These are phyloP conservation scores for Noccaea caerulescens DNA, from an alignment of 345 rosid species.

Conservation along the genomic window DNA sequence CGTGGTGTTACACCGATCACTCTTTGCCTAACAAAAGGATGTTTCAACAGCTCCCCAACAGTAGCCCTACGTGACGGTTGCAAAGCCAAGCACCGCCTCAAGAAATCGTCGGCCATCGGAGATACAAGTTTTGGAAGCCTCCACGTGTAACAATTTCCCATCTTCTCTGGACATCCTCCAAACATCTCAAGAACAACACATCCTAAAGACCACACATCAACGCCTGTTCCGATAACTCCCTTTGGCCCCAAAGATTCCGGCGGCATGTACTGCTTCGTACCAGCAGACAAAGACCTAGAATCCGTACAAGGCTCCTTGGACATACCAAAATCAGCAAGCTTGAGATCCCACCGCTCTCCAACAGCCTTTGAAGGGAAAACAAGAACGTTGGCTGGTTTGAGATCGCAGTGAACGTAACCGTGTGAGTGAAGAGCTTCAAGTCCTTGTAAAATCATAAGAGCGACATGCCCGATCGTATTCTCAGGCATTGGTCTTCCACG, in stretches of 20 bases:
- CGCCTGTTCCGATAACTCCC: not conserved
- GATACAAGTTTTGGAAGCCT: not conserved
- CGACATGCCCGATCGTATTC: not conserved
- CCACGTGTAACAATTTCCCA: conserved; percentile 4
- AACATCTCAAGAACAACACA: conserved; percentile 32
- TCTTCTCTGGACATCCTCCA: conserved; percentile 8
- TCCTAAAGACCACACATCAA: conserved; percentile 36
- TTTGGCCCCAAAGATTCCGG: not conserved
- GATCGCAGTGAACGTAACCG: conserved; percentile 24
- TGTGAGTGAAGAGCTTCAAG: conserved; percentile 21
- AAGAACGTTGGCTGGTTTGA: conserved; percentile 27
- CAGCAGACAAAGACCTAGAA: conserved; percentile 7
- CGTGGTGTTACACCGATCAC: not conserved
- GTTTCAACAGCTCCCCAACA: not conserved
- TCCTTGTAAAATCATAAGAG: conserved; percentile 29
- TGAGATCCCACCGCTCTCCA: conserved; percentile 23
- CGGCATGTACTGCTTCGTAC: conserved; percentile 22
- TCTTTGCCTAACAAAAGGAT: conserved; percentile 27
- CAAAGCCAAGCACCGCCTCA: conserved; percentile 12
- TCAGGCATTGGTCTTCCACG: conserved; percentile 15
- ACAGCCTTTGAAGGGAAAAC: not conserved
- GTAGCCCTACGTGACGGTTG: conserved; percentile 25
- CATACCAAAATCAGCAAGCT: conserved; percentile 25
- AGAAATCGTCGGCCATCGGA: conserved; percentile 13
- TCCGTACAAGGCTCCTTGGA: conserved; percentile 21